phyloP scores from a whole-genome alignment of 2,329 filamentous ascomycete species.

The Parafenestella ontariensis region DNA sequence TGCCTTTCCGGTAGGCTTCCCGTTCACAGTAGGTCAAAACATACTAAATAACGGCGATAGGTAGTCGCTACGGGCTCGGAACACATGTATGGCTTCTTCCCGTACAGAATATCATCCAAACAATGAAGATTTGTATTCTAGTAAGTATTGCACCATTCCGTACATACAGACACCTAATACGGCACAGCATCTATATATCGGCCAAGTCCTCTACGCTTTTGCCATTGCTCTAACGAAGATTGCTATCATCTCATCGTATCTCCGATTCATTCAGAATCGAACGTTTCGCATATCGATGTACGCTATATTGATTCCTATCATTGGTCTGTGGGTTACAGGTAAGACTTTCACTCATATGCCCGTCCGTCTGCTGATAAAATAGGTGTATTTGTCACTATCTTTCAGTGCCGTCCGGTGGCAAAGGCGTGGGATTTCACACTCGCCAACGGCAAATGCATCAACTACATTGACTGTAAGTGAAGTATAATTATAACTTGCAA shows the following conservation, averaged over 20 bases:
- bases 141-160: constrained; percentile 7
- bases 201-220: constrained; percentile 36
- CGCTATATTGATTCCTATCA: constrained; percentile 16
- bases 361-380: not conserved
- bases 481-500: not conserved
- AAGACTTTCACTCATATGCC: not conserved
- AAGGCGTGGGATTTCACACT: constrained; percentile 34
- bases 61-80: constrained; percentile 28
- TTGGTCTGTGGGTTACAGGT: constrained; percentile 31
- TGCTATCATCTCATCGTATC: constrained; percentile 37
- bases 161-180: constrained; percentile 3
- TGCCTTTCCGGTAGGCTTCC: constrained; percentile 30
- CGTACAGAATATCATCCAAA: constrained; percentile 14
- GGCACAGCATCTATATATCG: constrained; percentile 30
- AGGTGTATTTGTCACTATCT: constrained; percentile 37
- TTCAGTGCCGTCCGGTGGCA: constrained; percentile 32
- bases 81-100: constrained; percentile 33
- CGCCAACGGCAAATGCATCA: constrained; percentile 19
- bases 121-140: constrained; percentile 24
- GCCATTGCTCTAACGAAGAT: constrained; percentile 38
- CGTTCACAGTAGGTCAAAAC: not conserved
- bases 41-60: constrained; percentile 13
- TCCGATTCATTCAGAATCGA: constrained; percentile 30
- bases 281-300: constrained; percentile 32
- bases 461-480: constrained; percentile 26